phyloP scores from a whole-genome alignment of 257 asterid species.

The Nicotiana tabacum region DNA sequence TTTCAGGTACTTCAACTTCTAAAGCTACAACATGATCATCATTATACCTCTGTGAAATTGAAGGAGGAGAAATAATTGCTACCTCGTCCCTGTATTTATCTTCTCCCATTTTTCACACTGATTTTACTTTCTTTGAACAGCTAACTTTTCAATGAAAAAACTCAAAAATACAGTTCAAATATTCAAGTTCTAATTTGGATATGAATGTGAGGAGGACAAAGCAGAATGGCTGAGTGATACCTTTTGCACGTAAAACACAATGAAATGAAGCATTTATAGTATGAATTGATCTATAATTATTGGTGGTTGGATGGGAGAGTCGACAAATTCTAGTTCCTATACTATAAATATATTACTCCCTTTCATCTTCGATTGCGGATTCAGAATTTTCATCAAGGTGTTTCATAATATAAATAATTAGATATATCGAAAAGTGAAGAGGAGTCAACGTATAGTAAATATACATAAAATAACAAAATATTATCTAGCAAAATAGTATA shows the following conservation, averaged over 20 bases:
- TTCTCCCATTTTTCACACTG: background rate
- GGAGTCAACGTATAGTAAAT: no score
- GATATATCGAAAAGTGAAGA: no score
- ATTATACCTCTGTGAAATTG: background rate
- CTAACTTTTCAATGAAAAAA: background rate
- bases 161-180: background rate
- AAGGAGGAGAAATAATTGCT: background rate
- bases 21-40: background rate
- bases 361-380: no score
- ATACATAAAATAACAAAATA: no score
- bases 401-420: no score
- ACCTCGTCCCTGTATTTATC: background rate
- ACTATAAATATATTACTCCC: background rate
- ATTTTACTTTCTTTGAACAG: no score
- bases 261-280: background rate
- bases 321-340: background rate
- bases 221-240: background rate
- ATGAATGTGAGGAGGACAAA: background rate
- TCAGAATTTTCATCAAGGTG: no score
- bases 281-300: background rate
- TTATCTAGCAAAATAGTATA: no score
- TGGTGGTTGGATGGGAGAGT: background rate
- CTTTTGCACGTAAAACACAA: background rate
- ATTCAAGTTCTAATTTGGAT: background rate
- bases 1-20: slow-evolving; percentile 4